Percentiles rank a stretch among this genome's conserved stretches.
These are phyloP conservation scores for Blastobotrys parvus DNA, from an alignment of 805 yeast genomes.

Conservation along the genomic window DNA sequence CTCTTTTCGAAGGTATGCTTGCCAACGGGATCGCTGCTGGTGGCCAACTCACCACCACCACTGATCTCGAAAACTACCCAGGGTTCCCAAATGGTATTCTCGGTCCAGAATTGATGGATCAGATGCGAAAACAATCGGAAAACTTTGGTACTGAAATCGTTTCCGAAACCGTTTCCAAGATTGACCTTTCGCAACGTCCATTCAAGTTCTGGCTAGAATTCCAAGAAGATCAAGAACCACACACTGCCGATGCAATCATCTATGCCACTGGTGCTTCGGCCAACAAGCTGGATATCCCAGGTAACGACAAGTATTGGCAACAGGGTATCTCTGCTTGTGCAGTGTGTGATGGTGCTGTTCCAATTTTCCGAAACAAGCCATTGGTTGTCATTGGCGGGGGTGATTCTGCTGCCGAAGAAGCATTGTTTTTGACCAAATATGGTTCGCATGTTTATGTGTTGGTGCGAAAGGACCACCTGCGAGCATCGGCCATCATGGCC, in stretches of 20 bases:
- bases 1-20: constrained; percentile 88
- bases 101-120: constrained; percentile 85
- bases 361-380: constrained; percentile 96
- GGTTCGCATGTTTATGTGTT: constrained; percentile 91
- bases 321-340: constrained; percentile 99
- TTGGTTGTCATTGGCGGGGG: constrained; percentile 99
- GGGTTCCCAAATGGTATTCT: constrained; percentile 93
- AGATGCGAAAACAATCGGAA: constrained; percentile 81
- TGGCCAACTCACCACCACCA: constrained; percentile 97
- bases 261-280: constrained; percentile 99
- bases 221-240: constrained; percentile 85
- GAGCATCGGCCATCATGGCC: constrained; percentile 97
- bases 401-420: constrained; percentile 99
- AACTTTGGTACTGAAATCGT: constrained; percentile 89
- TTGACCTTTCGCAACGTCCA: constrained; percentile 80
- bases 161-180: constrained; percentile 91
- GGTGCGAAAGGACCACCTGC: constrained; percentile 87
- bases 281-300: constrained; percentile 85
- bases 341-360: constrained; percentile 99
- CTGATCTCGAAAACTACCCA: constrained; percentile 98
- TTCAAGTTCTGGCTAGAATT: constrained; percentile 97
- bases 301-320: constrained; percentile 98
- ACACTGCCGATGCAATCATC: constrained; percentile 86
- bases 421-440: constrained; percentile 90
- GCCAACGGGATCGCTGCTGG: constrained; percentile 99